These are phyloP conservation scores for Macroventuria anomochaeta DNA, from an alignment of 2,329 filamentous ascomycete species.

Conservation along the genomic window DNA sequence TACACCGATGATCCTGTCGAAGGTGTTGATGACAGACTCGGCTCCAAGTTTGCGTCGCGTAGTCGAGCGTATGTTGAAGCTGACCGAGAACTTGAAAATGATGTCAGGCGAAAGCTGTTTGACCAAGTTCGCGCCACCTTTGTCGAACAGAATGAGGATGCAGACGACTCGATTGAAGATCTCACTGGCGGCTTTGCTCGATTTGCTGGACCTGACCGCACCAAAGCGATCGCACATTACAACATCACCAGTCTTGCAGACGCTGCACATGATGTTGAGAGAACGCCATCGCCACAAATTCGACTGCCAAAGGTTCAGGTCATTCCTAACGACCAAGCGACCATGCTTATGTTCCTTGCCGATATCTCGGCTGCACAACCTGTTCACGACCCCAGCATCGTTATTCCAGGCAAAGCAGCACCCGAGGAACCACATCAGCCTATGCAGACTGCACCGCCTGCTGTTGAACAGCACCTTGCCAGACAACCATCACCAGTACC, in stretches of 20 bases:
- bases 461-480: conserved; percentile 20
- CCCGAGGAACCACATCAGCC: neutral
- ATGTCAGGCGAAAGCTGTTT: conserved; percentile 34
- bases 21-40: conserved; percentile 35
- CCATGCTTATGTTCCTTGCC: conserved; percentile 49
- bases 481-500: conserved; percentile 28
- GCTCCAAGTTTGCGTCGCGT: conserved; percentile 49
- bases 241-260: conserved; percentile 46
- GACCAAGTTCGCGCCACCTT: conserved; percentile 31
- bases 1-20: conserved; percentile 36
- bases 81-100: conserved; percentile 45
- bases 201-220: conserved; percentile 51
- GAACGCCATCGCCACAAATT: conserved; percentile 34
- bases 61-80: conserved; percentile 51
- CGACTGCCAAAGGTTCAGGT: conserved; percentile 23
- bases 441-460: conserved; percentile 19
- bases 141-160: conserved; percentile 39
- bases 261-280: conserved; percentile 46
- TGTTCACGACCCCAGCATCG: neutral
- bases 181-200: conserved; percentile 48
- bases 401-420: neutral
- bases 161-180: conserved; percentile 40
- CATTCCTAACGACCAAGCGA: conserved; percentile 52
- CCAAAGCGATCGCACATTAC: conserved; percentile 48
- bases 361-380: conserved; percentile 39